A percentile compares a stretch with the other conserved stretches of the same genome.
These are phyloP conservation scores for Adansonia gregorii DNA, from an alignment of 441 rosid genomes.

Conservation along the genomic window DNA sequence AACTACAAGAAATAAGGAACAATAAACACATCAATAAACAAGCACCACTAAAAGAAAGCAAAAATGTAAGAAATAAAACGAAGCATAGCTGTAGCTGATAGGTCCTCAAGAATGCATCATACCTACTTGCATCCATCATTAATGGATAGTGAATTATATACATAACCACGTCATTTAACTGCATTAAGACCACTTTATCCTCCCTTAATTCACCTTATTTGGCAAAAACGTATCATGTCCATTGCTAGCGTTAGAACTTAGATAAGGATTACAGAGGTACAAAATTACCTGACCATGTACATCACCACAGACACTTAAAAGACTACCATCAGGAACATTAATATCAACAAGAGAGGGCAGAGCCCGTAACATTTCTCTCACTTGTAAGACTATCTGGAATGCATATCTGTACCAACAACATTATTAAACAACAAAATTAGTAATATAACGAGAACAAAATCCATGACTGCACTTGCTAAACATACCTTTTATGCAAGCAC, in stretches of 20 bases:
- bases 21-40: slow-evolving; percentile 17
- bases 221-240: slow-evolving; percentile 7
- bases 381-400: slow-evolving; percentile 88
- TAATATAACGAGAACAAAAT: slow-evolving; percentile 14
- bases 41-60: not conserved
- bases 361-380: slow-evolving; percentile 70
- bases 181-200: not conserved
- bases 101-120: not conserved
- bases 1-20: slow-evolving; percentile 65
- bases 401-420: slow-evolving; percentile 69
- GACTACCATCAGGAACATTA: slow-evolving; percentile 65
- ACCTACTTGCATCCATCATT: not conserved
- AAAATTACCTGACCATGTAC: slow-evolving; percentile 95
- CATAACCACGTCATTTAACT: not conserved
- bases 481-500: slow-evolving; percentile 81
- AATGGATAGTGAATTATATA: not conserved
- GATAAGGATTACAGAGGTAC: slow-evolving; percentile 11
- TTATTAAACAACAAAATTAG: slow-evolving; percentile 28
- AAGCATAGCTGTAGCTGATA: not conserved
- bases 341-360: slow-evolving; percentile 89
- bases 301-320: slow-evolving; percentile 95
- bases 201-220: slow-evolving; percentile 8
- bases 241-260: not conserved
- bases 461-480: slow-evolving; percentile 23
- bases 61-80: slow-evolving; percentile 22